These are phyloP conservation scores for Brettanomyces custersianus DNA, from an alignment of 805 yeast genomes.

Conservation along the genomic window DNA sequence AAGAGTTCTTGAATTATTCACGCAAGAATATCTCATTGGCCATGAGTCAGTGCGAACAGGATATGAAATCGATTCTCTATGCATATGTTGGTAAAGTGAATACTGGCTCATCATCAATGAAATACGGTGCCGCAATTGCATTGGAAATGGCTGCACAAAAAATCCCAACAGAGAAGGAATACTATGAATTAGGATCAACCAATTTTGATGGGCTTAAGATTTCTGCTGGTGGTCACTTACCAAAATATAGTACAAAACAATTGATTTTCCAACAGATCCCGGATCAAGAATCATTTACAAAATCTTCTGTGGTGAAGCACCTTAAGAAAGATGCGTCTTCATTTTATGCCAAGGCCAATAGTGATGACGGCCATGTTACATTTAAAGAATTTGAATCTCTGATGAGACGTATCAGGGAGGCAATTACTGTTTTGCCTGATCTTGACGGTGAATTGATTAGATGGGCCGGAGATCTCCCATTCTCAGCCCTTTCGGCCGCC, in stretches of 20 bases:
- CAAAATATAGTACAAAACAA: background rate
- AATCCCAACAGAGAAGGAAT: constrained; percentile 57
- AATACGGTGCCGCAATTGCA: constrained; percentile 85
- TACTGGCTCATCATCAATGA: constrained; percentile 28
- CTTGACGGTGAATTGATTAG: constrained; percentile 39
- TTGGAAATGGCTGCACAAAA: constrained; percentile 76
- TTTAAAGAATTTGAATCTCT: constrained; percentile 30
- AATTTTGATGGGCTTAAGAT: background rate
- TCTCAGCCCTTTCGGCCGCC: constrained; percentile 49
- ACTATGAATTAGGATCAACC: constrained; percentile 32
- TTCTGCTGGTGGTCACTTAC: background rate
- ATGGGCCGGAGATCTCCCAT: constrained; percentile 61
- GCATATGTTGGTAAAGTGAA: constrained; percentile 49
- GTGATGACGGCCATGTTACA: constrained; percentile 12
- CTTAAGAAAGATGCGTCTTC: too few relatives aligned
- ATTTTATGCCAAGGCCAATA: too few relatives aligned
- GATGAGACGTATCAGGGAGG: constrained; percentile 33
- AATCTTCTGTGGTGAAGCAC: background rate
- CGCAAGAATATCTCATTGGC: constrained; percentile 58
- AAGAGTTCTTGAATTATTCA: constrained; percentile 48
- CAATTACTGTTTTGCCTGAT: constrained; percentile 28
- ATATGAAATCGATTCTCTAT: constrained; percentile 71
- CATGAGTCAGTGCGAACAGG: constrained; percentile 53
- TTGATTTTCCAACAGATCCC: background rate
- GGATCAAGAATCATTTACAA: background rate